phyloP scores from a whole-genome alignment of 2,329 filamentous ascomycete species.

The Emydomyces testavorans region DNA sequence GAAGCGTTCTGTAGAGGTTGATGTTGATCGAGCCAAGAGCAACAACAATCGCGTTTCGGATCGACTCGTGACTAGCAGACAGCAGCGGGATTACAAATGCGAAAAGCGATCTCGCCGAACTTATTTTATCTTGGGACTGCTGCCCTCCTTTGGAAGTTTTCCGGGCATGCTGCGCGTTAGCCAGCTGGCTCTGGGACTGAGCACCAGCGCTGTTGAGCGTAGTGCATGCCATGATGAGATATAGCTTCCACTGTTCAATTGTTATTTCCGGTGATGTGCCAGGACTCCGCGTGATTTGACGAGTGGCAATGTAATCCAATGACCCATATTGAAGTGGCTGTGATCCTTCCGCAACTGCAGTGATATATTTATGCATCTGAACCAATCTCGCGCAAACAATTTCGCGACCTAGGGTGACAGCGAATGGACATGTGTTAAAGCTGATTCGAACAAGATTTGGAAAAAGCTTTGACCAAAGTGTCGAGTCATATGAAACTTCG shows the following conservation, averaged over 20 bases:
- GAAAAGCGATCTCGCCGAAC: conserved; percentile 79
- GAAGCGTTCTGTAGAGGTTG: conserved; percentile 78
- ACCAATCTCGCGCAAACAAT: conserved; percentile 84
- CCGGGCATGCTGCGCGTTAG: conserved; percentile 60
- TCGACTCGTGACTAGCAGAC: conserved; percentile 63
- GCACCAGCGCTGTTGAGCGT: conserved; percentile 76
- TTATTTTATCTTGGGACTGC: conserved; percentile 62
- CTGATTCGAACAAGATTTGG: conserved; percentile 86
- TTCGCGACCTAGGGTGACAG: conserved; percentile 79
- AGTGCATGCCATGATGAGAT: conserved; percentile 92
- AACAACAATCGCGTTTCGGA: conserved; percentile 79
- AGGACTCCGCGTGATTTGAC: conserved; percentile 39
- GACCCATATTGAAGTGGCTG: conserved; percentile 21
- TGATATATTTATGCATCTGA: conserved; percentile 82
- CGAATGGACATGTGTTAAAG: conserved; percentile 81
- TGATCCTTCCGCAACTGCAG: conserved; percentile 55
- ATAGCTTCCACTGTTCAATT: conserved; percentile 96
- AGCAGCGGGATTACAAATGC: conserved; percentile 82
- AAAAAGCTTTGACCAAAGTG: conserved; percentile 95
- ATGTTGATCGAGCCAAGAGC: conserved; percentile 91
- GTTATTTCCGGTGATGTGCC: conserved; percentile 59
- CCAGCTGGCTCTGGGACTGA: conserved; percentile 47
- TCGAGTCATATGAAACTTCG: conserved; percentile 86
- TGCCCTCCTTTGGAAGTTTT: conserved; percentile 62
- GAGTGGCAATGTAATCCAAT: conserved; percentile 29